These are phyloP conservation scores for Myxozyma melibiosi DNA, from an alignment of 805 yeast genomes.

Conservation along the genomic window DNA sequence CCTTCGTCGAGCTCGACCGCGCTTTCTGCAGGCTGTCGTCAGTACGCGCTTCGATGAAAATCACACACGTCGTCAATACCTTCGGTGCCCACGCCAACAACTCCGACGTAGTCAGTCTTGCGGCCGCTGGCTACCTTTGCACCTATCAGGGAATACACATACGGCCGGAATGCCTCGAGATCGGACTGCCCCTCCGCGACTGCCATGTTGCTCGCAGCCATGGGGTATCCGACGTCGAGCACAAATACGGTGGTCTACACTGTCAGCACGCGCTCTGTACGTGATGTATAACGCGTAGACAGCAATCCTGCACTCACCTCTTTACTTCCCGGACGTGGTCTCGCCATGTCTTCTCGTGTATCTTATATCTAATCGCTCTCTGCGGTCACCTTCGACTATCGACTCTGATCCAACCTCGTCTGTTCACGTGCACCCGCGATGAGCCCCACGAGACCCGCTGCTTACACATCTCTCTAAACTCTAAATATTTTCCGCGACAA, in stretches of 20 bases:
- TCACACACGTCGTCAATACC: too few species aligned
- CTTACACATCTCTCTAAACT: too few species aligned
- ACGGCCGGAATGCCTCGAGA: slow-evolving; percentile 39
- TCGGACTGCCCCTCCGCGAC: slow-evolving; percentile 20
- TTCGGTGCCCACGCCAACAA: slow-evolving; percentile 35
- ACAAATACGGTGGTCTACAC: slow-evolving; percentile 49
- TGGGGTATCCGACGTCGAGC: slow-evolving; percentile 51
- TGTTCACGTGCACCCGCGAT: background rate
- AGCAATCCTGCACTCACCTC: slow-evolving; percentile 29
- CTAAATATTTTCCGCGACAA: too few species aligned
- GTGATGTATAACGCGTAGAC: background rate
- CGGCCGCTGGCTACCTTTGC: slow-evolving; percentile 35
- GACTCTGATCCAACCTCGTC: too few species aligned
- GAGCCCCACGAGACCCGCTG: too few species aligned
- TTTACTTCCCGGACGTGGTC: slow-evolving; percentile 20
- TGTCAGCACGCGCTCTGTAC: too few species aligned
- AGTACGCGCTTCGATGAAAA: background rate
- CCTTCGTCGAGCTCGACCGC: slow-evolving; percentile 8
- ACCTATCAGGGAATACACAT: slow-evolving; percentile 47
- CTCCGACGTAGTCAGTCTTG: slow-evolving; percentile 39
- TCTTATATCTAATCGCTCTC: too few species aligned
- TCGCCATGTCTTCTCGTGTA: too few species aligned
- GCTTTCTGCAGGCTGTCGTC: slow-evolving; percentile 10
- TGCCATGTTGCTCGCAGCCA: slow-evolving; percentile 34
- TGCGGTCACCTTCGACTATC: too few species aligned